Percentiles rank a stretch among this genome's conserved stretches.
Conservation (phyloP, 331 rosid genomes). For the Pyracantha coccinea region DNA sequence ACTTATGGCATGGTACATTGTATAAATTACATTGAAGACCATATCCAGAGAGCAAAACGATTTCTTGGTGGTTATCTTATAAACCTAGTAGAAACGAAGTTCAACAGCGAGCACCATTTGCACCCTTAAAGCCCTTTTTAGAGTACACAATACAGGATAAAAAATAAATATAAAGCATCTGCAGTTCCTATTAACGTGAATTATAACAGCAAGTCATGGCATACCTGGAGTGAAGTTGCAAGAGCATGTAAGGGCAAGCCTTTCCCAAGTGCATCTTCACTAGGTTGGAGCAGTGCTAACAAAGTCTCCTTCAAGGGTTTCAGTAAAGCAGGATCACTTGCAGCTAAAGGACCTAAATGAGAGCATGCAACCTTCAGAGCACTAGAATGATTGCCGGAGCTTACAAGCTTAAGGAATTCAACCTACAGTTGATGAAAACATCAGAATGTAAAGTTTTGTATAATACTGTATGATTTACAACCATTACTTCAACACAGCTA, state of each 20-base stretch:
- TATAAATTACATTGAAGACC: background rate
- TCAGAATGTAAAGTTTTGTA: conserved; percentile 2
- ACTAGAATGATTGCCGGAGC: conserved; percentile 71
- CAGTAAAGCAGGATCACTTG: conserved; percentile 67
- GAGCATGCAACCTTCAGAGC: conserved; percentile 87
- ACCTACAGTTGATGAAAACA: conserved; percentile 48
- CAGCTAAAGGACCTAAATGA: conserved; percentile 88
- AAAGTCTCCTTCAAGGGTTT: conserved; percentile 91
- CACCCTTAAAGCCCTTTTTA: background rate
- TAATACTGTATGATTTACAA: no score
- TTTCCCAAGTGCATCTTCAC: conserved; percentile 63
- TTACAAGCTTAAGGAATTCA: conserved; percentile 90
- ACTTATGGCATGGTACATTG: background rate
- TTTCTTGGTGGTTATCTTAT: background rate
- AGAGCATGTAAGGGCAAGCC: conserved; percentile 84
- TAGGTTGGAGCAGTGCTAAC: conserved; percentile 71
- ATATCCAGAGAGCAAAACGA: background rate
- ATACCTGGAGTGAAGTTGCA: conserved; percentile 94
- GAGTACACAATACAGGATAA: background rate
- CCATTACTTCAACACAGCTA: background rate
- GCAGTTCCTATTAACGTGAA: conserved; percentile 1
- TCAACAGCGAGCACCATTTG: background rate
- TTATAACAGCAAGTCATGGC: conserved; percentile 6
- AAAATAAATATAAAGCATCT: background rate
- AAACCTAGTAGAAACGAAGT: background rate